Percentiles rank a stretch among this genome's conserved stretches.
phyloP scores from a whole-genome alignment of 805 yeast species.

The Jamesozyma jinghongensis region DNA sequence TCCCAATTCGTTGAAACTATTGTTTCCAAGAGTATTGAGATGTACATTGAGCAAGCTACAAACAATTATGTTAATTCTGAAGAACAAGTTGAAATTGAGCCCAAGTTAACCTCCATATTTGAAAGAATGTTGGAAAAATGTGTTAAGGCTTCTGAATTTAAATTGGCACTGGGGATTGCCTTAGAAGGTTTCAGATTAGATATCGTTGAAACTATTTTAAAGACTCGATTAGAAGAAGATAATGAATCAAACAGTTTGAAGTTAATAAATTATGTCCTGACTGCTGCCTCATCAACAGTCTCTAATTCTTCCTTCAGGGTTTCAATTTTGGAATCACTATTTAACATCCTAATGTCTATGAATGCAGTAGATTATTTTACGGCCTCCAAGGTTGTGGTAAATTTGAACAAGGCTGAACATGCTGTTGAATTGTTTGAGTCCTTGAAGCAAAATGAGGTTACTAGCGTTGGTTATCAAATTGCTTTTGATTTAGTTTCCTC shows the following conservation, averaged over 20 bases:
- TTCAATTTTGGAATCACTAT: constrained; percentile 53
- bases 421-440: constrained; percentile 63
- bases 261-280: constrained; percentile 64
- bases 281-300: constrained; percentile 61
- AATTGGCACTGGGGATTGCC: constrained; percentile 82
- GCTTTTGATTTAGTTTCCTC: constrained; percentile 91
- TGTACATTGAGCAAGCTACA: constrained; percentile 62
- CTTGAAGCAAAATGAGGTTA: constrained; percentile 35
- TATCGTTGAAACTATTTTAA: constrained; percentile 54
- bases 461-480: constrained; percentile 74
- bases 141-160: constrained; percentile 57
- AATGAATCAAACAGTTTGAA: constrained; percentile 46
- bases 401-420: constrained; percentile 64
- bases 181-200: constrained; percentile 83
- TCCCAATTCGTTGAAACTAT: constrained; percentile 90
- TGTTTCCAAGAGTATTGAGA: constrained; percentile 84
- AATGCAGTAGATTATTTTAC: constrained; percentile 71
- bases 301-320: constrained; percentile 58
- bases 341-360: constrained; percentile 48
- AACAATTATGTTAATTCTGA: constrained; percentile 25
- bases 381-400: constrained; percentile 77
- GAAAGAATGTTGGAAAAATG: constrained; percentile 84
- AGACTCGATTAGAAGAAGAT: constrained; percentile 30
- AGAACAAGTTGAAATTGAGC: constrained; percentile 37
- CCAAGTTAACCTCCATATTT: constrained; percentile 58